A percentile compares a stretch with the other conserved stretches of the same genome.
These are phyloP conservation scores for Kwoniella dejecticola DNA, from an alignment of 768 basidiomycete genomes.

Conservation along the genomic window DNA sequence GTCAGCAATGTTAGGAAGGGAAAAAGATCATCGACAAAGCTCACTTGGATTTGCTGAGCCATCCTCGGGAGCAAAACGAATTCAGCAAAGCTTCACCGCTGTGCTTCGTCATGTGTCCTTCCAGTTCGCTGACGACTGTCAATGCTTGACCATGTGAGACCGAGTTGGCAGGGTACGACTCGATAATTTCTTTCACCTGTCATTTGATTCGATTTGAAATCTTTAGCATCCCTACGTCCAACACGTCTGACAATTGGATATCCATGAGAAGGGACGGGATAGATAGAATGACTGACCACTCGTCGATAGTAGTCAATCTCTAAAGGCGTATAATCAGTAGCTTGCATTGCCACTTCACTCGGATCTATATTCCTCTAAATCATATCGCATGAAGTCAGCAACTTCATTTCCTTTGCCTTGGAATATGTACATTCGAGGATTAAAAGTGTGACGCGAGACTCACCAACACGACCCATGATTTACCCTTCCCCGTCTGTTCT, in stretches of 20 bases:
- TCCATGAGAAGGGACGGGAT: background rate
- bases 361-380: constrained; percentile 46
- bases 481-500: constrained; percentile 37
- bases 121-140: constrained; percentile 15
- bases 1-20: constrained; percentile 6
- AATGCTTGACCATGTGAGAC: constrained; percentile 42
- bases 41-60: constrained; percentile 49
- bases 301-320: constrained; percentile 46
- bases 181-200: constrained; percentile 45
- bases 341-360: constrained; percentile 26
- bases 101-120: constrained; percentile 34
- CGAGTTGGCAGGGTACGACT: constrained; percentile 52
- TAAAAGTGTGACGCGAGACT: constrained; percentile 9
- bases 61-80: constrained; percentile 48
- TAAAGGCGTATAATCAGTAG: constrained; percentile 41
- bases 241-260: no score
- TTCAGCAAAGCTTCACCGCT: constrained; percentile 35
- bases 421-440: background rate
- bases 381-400: background rate
- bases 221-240: no score
- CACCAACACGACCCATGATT: constrained; percentile 40
- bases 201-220: no score
- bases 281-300: constrained; percentile 35
- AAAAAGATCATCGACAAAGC: constrained; percentile 6
- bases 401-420: background rate